Evolutionary conservation across 1,284 basidiomycete genomes (phyloP).

Genomic region (Lignosus rhinocerotis): DNA sequence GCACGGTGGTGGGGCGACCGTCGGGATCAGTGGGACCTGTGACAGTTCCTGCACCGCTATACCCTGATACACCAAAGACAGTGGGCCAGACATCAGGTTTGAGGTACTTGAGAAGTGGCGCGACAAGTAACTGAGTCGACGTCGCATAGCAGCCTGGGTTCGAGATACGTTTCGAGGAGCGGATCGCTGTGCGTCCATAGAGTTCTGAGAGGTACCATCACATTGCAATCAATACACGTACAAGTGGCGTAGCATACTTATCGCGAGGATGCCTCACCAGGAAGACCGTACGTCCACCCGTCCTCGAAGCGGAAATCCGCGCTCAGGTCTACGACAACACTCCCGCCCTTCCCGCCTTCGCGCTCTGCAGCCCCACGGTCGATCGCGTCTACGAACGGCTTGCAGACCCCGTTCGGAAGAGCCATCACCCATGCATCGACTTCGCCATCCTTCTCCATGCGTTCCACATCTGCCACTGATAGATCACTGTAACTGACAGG

Average conservation of each 20-base stretch:
- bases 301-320: conserved; percentile 96
- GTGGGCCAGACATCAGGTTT: conserved; percentile 72
- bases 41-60: conserved; percentile 93
- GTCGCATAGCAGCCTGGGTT: conserved; percentile 99
- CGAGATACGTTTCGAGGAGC: conserved; percentile 80
- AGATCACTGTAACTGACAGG: conserved; percentile 81
- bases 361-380: conserved; percentile 70
- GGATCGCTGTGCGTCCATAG: conserved; percentile 77
- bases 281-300: conserved; percentile 96
- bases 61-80: conserved; percentile 92
- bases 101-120: conserved; percentile 81
- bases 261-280: conserved; percentile 76
- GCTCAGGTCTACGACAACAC: conserved; percentile 89
- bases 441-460: conserved; percentile 84
- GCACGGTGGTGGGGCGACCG: conserved; percentile 72
- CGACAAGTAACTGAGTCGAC: conserved; percentile 88
- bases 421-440: conserved; percentile 99
- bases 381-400: conserved; percentile 96
- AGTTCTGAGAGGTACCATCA: conserved; percentile 62
- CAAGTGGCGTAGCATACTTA: conserved; percentile 1
- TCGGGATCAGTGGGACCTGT: conserved; percentile 63
- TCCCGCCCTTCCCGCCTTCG: conserved; percentile 46
- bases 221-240: conserved; percentile 34
- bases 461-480: conserved; percentile 73
- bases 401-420: conserved; percentile 94